Evolutionary conservation across 108 stramenopile species (phyloP).

Genomic region (Phaeodactylum tricornutum): DNA sequence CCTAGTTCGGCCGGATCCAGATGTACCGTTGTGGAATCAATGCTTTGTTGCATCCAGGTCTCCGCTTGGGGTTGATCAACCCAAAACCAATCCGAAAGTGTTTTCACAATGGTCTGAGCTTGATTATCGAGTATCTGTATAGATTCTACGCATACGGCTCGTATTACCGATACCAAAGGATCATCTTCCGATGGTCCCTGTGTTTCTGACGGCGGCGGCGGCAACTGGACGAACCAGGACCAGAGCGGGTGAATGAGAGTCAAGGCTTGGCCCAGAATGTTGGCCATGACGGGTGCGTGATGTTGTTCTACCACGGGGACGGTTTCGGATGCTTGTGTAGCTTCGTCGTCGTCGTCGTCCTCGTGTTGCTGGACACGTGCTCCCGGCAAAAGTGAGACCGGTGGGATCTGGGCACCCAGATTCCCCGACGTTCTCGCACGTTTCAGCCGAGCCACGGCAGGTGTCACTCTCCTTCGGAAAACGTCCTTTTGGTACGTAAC

Average conservation of each 20-base stretch:
- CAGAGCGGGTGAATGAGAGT: constrained; percentile 70
- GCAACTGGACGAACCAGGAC: constrained; percentile 55
- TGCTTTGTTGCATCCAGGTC: constrained; percentile 34
- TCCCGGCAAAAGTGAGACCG: no score
- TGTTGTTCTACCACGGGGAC: background rate
- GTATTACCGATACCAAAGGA: constrained; percentile 4
- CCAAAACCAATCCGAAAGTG: constrained; percentile 59
- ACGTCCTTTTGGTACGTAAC: constrained; percentile 54
- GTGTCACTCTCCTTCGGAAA: constrained; percentile 57
- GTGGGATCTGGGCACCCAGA: constrained; percentile 17
- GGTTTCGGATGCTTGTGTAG: constrained; percentile 11
- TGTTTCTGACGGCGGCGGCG: constrained; percentile 7
- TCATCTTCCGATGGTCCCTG: background rate
- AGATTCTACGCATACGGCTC: constrained; percentile 35
- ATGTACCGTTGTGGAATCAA: constrained; percentile 6
- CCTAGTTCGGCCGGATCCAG: constrained; percentile 2
- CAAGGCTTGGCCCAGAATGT: constrained; percentile 62
- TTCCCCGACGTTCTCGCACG: constrained; percentile 31
- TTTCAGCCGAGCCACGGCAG: constrained; percentile 49
- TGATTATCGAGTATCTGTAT: constrained; percentile 52
- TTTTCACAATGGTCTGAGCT: constrained; percentile 47
- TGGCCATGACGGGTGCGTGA: constrained; percentile 55
- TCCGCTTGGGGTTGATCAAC: constrained; percentile 35
- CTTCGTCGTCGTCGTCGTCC: constrained; percentile 27
- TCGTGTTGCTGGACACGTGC: constrained; percentile 15